A percentile compares a stretch with the other conserved stretches of the same genome.
These are phyloP conservation scores for Fusarium fujikuroi DNA, from an alignment of 2,329 filamentous ascomycete genomes.

Conservation along the genomic window DNA sequence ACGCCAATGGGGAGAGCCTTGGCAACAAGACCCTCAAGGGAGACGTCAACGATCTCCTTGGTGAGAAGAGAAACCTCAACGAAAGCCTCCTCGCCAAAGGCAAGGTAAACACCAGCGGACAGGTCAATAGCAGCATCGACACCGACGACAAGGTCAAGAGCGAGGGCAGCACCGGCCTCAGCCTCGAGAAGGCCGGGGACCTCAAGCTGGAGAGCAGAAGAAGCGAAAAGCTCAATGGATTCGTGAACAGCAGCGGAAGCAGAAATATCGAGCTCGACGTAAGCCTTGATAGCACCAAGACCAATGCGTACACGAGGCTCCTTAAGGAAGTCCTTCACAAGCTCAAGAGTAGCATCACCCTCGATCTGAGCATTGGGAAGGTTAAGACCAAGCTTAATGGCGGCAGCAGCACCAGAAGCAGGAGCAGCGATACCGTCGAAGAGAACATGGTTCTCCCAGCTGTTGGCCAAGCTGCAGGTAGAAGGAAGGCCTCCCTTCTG, in stretches of 20 bases:
- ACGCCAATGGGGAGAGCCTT: constrained; percentile 43
- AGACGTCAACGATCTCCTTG: constrained; percentile 52
- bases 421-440: constrained; percentile 34
- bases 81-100: constrained; percentile 58
- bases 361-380: constrained; percentile 54
- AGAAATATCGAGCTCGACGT: constrained; percentile 60
- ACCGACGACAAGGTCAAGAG: constrained; percentile 63
- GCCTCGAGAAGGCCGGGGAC: constrained; percentile 52
- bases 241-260: constrained; percentile 60
- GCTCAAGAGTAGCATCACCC: constrained; percentile 58
- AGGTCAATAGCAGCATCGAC: constrained; percentile 62
- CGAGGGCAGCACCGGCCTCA: constrained; percentile 58
- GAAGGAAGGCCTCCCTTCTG: neutral
- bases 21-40: constrained; percentile 52
- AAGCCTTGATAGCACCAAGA: constrained; percentile 62
- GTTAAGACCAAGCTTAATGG: constrained; percentile 40
- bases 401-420: constrained; percentile 25
- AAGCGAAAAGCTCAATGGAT: constrained; percentile 60
- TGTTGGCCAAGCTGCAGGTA: constrained; percentile 22
- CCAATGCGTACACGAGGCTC: constrained; percentile 56
- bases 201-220: constrained; percentile 51
- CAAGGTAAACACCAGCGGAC: constrained; percentile 58
- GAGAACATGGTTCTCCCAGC: constrained; percentile 29
- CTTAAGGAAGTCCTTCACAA: constrained; percentile 54
- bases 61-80: constrained; percentile 55